Evolutionary conservation across 2,329 filamentous ascomycete genomes (phyloP), one percentile per base, ranked within the genome.

Genomic region (Lasiodiplodia sp.): DNA sequence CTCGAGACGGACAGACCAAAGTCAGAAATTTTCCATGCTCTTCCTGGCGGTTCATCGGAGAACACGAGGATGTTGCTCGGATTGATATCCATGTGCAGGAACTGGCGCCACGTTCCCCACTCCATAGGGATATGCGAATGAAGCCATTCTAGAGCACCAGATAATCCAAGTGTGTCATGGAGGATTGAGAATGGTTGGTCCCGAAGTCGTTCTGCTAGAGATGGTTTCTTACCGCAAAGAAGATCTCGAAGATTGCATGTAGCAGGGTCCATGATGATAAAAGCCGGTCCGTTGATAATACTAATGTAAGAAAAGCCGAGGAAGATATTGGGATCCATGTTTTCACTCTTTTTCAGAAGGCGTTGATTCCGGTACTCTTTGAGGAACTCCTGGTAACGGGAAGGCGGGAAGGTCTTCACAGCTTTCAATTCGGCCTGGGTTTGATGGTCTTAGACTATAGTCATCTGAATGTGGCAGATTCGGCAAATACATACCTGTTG

Each of bases 41-140:
- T n/a, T 31, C 28, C 57, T 4, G 6, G 10, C 2, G 0, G 11
- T 8, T 44, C 38, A 11, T 64, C 28, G 18, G 11, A 52, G 11
- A 64, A 53, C 1, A 53, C 23, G 6, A 64, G 44, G 16, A 64
- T 53, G 23, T 52, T 52, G 12, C 25, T 25, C 16, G 60, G 60
- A 7, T 64, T 52, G 21, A 64, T 2, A 7, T 64, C 44, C 60
- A 53, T 64, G 28, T 64, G 60, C 11, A 14, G 38, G 37, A 47
- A 64, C 16, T 28, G 16, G 31, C 38, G 16, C 5, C 16, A 23
- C 4, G 6, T 64, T 8, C 16, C 18, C 14, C 10, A 8, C 16
- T 53, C 52, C 6, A 25, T 47, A 16, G 1, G 12, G 7, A 51
- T 18, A 8, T 10, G 28, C 1, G 25, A 25, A n/a, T 64, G 44